Conservation (phyloP, 768 basidiomycete genomes). For the Steccherinum ochraceum region DNA sequence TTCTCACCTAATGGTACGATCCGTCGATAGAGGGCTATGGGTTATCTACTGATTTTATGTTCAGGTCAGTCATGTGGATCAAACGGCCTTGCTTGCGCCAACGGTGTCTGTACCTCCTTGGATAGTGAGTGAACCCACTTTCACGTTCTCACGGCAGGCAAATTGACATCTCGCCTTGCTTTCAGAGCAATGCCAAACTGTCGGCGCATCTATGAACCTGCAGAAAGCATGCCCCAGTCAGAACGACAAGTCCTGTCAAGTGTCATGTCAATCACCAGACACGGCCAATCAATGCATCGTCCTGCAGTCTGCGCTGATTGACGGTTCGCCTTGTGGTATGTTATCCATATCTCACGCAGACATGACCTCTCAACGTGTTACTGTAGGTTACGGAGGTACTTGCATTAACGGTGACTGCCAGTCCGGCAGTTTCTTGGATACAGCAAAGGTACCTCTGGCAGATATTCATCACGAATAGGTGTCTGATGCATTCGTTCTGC, state of each 20-base stretch:
- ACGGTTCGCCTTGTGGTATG: slow-evolving; percentile 81
- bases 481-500: slow-evolving; percentile 1
- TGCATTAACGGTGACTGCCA: slow-evolving; percentile 60
- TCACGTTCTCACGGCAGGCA: too few species aligned
- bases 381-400: slow-evolving; percentile 60
- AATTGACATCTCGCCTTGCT: too few species aligned
- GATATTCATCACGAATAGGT: slow-evolving; percentile 5
- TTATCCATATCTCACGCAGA: slow-evolving; percentile 12
- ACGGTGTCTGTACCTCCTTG: slow-evolving; percentile 72
- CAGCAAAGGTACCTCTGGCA: slow-evolving; percentile 45
- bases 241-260: slow-evolving; percentile 63
- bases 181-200: slow-evolving; percentile 75
- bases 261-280: slow-evolving; percentile 73
- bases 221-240: slow-evolving; percentile 58
- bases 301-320: slow-evolving; percentile 63
- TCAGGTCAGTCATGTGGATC: slow-evolving; percentile 61
- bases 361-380: slow-evolving; percentile 3
- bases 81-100: slow-evolving; percentile 63
- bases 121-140: slow-evolving; percentile 39
- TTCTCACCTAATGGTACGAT: slow-evolving; percentile 56
- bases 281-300: slow-evolving; percentile 56
- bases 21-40: too few species aligned
- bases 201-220: slow-evolving; percentile 68
- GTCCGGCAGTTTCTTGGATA: slow-evolving; percentile 49
- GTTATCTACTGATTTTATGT: slow-evolving; percentile 1